Conservation (phyloP, 2,329 filamentous ascomycete species). For the Alternaria viburni region DNA sequence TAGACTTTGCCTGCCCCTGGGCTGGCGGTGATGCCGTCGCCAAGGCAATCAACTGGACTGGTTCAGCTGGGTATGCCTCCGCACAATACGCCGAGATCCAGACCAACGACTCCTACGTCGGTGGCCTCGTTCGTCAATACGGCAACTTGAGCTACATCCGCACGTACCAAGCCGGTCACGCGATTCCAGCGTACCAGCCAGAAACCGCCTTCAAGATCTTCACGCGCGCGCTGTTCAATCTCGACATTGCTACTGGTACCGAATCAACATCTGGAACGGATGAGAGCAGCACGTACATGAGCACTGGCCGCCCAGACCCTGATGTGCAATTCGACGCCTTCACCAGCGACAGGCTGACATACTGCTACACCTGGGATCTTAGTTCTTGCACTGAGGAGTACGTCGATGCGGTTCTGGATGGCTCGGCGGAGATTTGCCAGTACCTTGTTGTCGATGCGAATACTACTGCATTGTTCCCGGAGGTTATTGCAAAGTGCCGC, state of each 20-base stretch:
- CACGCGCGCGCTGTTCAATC: slow-evolving; percentile 52
- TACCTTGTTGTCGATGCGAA: slow-evolving; percentile 28
- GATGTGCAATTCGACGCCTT: slow-evolving; percentile 18
- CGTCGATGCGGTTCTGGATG: slow-evolving; percentile 16
- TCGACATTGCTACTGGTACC: slow-evolving; percentile 56
- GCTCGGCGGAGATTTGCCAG: slow-evolving; percentile 21
- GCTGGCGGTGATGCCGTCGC: slow-evolving; percentile 49
- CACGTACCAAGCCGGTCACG: slow-evolving; percentile 49
- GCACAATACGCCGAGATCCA: slow-evolving; percentile 44
- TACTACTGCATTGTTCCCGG: slow-evolving; percentile 24
- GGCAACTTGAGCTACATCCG: slow-evolving; percentile 49
- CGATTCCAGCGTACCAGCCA: slow-evolving; percentile 51
- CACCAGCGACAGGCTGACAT: slow-evolving; percentile 11
- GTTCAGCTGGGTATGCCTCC: slow-evolving; percentile 30
- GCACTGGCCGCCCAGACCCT: slow-evolving; percentile 14
- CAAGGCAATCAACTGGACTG: slow-evolving; percentile 47
- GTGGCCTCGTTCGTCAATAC: slow-evolving; percentile 53
- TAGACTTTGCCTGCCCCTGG: slow-evolving; percentile 47
- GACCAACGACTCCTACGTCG: slow-evolving; percentile 46
- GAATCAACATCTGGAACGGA: slow-evolving; percentile 11
- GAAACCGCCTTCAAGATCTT: slow-evolving; percentile 60
- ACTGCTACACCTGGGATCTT: slow-evolving; percentile 25
- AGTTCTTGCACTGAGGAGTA: slow-evolving; percentile 23
- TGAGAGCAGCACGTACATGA: slow-evolving; percentile 16
- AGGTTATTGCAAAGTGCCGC: slow-evolving; percentile 22